A percentile compares a stretch with the other conserved stretches of the same genome.
Evolutionary conservation across 257 asterid genomes (phyloP).

Genomic region (Apocynum venetum): DNA sequence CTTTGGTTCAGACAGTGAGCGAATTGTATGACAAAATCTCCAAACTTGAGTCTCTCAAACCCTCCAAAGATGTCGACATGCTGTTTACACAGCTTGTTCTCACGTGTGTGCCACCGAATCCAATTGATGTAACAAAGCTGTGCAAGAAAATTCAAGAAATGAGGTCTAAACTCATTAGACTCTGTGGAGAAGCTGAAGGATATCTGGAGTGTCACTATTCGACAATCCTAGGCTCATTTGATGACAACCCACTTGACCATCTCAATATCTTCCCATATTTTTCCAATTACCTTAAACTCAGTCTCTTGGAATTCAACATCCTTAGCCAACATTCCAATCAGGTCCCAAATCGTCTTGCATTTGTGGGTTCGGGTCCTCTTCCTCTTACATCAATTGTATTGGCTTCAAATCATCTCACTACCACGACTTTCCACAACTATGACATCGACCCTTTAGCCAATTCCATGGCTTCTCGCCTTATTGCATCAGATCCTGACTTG

Average conservation of each 20-base stretch:
- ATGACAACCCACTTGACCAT: conserved; percentile 52
- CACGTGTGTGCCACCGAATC: conserved; percentile 76
- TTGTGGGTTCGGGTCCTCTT: conserved; percentile 88
- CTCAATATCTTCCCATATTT: conserved; percentile 65
- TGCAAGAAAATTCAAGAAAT: conserved; percentile 55
- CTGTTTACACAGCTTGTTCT: conserved; percentile 64
- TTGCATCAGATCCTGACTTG: conserved; percentile 45
- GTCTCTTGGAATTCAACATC: conserved; percentile 57
- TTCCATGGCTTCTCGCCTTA: conserved; percentile 48
- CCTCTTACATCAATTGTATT: conserved; percentile 83
- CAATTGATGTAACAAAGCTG: conserved; percentile 68
- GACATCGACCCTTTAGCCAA: conserved; percentile 68
- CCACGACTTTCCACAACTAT: conserved; percentile 59
- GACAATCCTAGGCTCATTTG: conserved; percentile 37
- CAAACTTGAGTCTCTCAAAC: conserved; percentile 50
- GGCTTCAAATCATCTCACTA: conserved; percentile 55
- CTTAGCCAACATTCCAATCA: conserved; percentile 33
- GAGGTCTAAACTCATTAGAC: conserved; percentile 50
- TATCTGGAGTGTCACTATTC: conserved; percentile 65
- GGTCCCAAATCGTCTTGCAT: conserved; percentile 45
- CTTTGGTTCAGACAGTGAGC: conserved; percentile 50
- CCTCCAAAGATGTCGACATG: conserved; percentile 61
- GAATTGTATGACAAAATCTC: conserved; percentile 59
- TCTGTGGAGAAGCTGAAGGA: conserved; percentile 79
- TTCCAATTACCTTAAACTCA: conserved; percentile 68